Conservation (phyloP, 192 early-diverging fungal species). For the Coemansia sp. region DNA sequence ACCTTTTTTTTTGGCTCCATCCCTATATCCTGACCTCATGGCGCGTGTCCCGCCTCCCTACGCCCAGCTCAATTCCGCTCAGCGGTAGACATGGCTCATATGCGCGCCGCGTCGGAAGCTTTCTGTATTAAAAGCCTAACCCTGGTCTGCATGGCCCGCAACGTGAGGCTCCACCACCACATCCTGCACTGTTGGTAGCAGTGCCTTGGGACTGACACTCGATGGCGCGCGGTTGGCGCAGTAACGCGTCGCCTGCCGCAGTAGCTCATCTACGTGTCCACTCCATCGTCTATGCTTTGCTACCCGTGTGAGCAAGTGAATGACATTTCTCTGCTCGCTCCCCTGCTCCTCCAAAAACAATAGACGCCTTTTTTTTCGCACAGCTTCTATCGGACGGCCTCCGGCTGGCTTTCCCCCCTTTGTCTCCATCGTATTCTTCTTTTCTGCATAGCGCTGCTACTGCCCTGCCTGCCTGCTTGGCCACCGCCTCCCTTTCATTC, state of each 20-base stretch:
- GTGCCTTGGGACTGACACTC: slow-evolving; percentile 1
- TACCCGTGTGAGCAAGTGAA: not conserved
- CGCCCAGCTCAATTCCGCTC: not conserved
- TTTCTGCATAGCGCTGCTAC: not conserved
- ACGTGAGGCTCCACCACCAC: not conserved
- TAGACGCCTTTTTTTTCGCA: slow-evolving; percentile 7
- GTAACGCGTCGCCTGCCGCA: slow-evolving; percentile 3
- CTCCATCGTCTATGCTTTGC: not conserved
- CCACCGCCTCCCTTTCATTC: slow-evolving; percentile 9
- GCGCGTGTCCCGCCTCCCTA: not conserved
- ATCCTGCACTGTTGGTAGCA: not conserved
- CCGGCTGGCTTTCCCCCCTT: not conserved
- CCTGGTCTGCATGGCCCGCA: slow-evolving; percentile 1
- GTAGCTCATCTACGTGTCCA: not conserved
- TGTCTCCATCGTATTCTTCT: not conserved
- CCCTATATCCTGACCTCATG: not conserved
- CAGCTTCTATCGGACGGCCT: not conserved
- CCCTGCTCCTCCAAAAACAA: slow-evolving; percentile 8
- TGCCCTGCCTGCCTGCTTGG: not conserved
- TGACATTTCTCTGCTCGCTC: not conserved
- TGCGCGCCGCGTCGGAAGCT: not conserved
- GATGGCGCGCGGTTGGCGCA: not conserved
- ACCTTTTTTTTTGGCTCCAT: not conserved
- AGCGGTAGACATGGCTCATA: not conserved
- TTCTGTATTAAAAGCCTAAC: not conserved